These are phyloP conservation scores for Myotisia sp. DNA, from an alignment of 2,329 filamentous ascomycete genomes.

Conservation along the genomic window DNA sequence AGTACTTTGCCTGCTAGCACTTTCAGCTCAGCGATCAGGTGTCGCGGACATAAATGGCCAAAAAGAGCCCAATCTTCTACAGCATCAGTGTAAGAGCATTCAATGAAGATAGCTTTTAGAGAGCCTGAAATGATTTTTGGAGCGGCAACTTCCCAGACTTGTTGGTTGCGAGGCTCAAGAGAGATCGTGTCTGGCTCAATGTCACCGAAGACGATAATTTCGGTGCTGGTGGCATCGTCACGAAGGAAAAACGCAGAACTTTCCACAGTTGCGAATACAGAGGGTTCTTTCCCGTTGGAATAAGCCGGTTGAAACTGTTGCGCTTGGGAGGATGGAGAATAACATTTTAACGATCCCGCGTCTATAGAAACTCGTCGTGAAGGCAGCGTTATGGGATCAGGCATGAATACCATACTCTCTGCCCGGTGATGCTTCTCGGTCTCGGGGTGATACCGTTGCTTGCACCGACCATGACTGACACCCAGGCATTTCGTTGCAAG, in stretches of 20 bases:
- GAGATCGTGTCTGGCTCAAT: conserved; percentile 85
- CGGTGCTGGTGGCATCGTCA: conserved; percentile 52
- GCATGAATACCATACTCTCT: conserved; percentile 29
- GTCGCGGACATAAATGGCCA: conserved; percentile 74
- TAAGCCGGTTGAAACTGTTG: background rate
- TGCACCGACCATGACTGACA: conserved; percentile 81
- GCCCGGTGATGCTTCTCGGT: conserved; percentile 45
- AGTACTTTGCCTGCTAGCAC: conserved; percentile 57
- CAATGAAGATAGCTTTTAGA: conserved; percentile 76
- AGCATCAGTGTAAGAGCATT: conserved; percentile 82
- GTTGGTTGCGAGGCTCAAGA: conserved; percentile 62
- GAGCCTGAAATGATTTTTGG: conserved; percentile 62
- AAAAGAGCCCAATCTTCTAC: conserved; percentile 66
- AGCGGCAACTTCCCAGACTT: conserved; percentile 78
- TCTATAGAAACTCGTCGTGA: conserved; percentile 23
- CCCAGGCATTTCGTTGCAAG: conserved; percentile 77
- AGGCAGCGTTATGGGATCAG: conserved; percentile 36
- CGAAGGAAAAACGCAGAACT: conserved; percentile 91
- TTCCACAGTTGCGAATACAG: conserved; percentile 37
- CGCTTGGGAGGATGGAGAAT: conserved; percentile 16
- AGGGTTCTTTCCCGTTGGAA: conserved; percentile 12
- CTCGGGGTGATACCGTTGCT: conserved; percentile 46
- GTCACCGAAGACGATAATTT: conserved; percentile 89
- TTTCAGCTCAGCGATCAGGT: conserved; percentile 64
- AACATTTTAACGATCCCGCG: conserved; percentile 21